These are phyloP conservation scores for Gnomoniopsis sp. DNA, from an alignment of 2,329 filamentous ascomycete genomes.

Conservation along the genomic window DNA sequence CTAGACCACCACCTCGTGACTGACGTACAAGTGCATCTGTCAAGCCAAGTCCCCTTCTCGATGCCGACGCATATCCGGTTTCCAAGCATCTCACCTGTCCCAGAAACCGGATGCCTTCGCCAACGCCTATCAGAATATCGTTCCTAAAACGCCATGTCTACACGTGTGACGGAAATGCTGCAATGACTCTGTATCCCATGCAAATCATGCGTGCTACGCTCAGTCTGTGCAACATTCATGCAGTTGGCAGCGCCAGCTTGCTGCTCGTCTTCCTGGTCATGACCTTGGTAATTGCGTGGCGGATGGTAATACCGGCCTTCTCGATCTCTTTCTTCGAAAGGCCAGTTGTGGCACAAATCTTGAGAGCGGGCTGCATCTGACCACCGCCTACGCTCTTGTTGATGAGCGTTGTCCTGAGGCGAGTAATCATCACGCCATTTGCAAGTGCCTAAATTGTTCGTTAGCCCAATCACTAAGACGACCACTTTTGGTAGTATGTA, in stretches of 20 bases:
- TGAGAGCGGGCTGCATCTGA: slow-evolving; percentile 75
- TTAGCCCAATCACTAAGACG: slow-evolving; percentile 11
- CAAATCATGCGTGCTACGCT: background rate
- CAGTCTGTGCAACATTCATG: background rate
- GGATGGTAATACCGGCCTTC: slow-evolving; percentile 82
- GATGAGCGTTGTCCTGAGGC: slow-evolving; percentile 75
- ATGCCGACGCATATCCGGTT: background rate
- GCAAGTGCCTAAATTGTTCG: slow-evolving; percentile 59
- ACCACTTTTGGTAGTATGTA: background rate
- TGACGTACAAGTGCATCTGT: background rate
- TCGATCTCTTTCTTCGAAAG: slow-evolving; percentile 93
- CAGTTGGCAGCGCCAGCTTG: slow-evolving; percentile 34
- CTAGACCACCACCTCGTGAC: background rate
- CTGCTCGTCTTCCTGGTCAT: slow-evolving; percentile 63
- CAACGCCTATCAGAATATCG: background rate
- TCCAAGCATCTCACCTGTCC: too few relatives aligned
- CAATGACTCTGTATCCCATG: background rate
- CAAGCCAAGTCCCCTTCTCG: too few relatives aligned
- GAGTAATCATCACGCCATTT: slow-evolving; percentile 86
- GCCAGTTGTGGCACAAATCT: slow-evolving; percentile 85
- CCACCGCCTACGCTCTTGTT: slow-evolving; percentile 60
- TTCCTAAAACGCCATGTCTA: background rate
- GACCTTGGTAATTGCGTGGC: slow-evolving; percentile 92
- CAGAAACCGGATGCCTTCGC: too few relatives aligned
- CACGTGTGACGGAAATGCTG: background rate